Evolutionary conservation across 2,329 filamentous ascomycete genomes (phyloP).

Genomic region (Bipolaris oryzae): DNA sequence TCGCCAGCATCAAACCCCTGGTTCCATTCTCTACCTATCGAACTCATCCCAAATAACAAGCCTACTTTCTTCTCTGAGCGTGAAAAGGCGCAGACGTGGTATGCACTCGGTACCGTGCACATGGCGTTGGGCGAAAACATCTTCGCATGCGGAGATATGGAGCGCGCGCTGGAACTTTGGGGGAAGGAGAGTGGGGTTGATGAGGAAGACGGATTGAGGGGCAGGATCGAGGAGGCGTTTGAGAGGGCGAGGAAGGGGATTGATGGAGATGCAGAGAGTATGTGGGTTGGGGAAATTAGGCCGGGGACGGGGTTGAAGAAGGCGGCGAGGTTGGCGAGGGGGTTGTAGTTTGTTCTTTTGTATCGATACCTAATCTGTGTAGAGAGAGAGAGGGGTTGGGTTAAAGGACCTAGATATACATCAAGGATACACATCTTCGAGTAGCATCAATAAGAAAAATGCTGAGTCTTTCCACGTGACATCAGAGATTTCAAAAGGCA

Average conservation of each 20-base stretch:
- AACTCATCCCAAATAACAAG: slow-evolving; percentile 43
- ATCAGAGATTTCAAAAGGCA: not conserved
- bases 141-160: slow-evolving; percentile 44
- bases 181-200: slow-evolving; percentile 7
- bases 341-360: not conserved
- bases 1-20: slow-evolving; percentile 37
- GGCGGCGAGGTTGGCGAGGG: slow-evolving; percentile 27
- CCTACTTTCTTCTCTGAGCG: slow-evolving; percentile 34
- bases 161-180: slow-evolving; percentile 34
- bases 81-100: slow-evolving; percentile 41
- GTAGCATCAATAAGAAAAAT: not conserved
- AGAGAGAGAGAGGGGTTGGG: no score
- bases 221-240: slow-evolving; percentile 33
- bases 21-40: slow-evolving; percentile 37
- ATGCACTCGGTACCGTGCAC: slow-evolving; percentile 36
- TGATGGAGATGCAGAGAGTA: slow-evolving; percentile 32
- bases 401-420: no score
- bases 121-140: slow-evolving; percentile 36
- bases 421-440: no score
- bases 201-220: slow-evolving; percentile 11
- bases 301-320: slow-evolving; percentile 34
- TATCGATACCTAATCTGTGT: no score
- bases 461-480: not conserved
- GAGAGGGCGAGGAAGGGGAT: slow-evolving; percentile 35
- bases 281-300: slow-evolving; percentile 32